Evolutionary conservation across 495 filamentous ascomycete species (phyloP), one percentile per base, ranked within the genome.

Genomic region (Cryomyces antarcticus): DNA sequence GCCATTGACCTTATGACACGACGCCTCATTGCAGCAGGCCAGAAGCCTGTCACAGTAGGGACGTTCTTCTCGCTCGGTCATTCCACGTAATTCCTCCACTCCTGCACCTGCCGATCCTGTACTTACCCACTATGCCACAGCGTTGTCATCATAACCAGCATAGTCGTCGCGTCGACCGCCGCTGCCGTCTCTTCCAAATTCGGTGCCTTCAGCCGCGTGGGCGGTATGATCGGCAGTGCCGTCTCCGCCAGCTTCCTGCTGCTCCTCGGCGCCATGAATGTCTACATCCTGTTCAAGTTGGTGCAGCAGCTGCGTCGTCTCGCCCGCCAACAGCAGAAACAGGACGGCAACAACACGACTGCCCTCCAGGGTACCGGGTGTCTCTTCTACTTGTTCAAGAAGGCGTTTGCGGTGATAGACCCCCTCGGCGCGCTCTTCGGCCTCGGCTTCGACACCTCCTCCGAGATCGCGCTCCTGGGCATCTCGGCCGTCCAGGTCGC

Each of bases 1-100:
- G 88, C 86, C 41, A 96, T 96, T 50, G 89, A 96, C 62, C 68
- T 96, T 10, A 93, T 89, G 80, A 96, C 88, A 5, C 71, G 89
- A 28, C 72, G 87, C 7, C 70, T 96, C n/a, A 71, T 95, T 37
- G 88, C 88, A 17, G 71, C 80, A 0, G 85, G 85, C 11, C 81
- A 86, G 55, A 72, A 72, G 6, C 85, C 88, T 6, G 86, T 88
- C n/a, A 80, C 87, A 0, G 86, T 95, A 5, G 88, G 88, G 35
- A 93, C 79, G n/a, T 96, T 84, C 50, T 95, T 96, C 65, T 85
- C 79, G 7, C 72, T 96, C 0, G 88, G 88, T 0, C 89, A 96
- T 59, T 89, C 80, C 7, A 94, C 87, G 57, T 75, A 54, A 46
- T 62, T 53, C 31, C 7, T 34, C 34, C n/a, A 35, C 11, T 38